Evolutionary conservation across 345 rosid species (phyloP).

Genomic region (Cardamine occulta): DNA sequence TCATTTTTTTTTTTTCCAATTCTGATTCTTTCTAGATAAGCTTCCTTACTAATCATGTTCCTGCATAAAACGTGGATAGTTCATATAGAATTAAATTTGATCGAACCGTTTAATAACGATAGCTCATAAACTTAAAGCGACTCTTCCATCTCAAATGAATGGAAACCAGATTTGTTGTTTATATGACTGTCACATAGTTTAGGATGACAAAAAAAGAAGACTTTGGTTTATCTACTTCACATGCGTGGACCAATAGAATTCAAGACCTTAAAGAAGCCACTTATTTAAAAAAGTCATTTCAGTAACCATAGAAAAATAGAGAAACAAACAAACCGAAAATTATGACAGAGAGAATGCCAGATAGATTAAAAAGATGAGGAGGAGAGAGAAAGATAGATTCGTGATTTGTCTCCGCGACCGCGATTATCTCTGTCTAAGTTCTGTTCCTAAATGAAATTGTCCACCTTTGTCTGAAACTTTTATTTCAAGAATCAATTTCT

Average conservation of each 20-base stretch:
- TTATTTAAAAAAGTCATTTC: neutral
- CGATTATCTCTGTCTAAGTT: slow-evolving; percentile 1
- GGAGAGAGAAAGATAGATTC: slow-evolving; percentile 1
- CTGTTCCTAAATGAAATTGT: neutral
- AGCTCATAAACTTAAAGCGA: neutral
- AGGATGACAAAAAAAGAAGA: too few species aligned
- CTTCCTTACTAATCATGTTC: too few species aligned
- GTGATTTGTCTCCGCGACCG: slow-evolving; percentile 32
- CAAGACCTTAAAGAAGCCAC: neutral
- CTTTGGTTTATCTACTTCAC: slow-evolving; percentile 8
- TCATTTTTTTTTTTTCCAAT: too few species aligned
- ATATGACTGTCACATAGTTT: neutral
- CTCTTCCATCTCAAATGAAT: neutral
- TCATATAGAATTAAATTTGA: neutral
- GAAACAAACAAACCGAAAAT: slow-evolving; percentile 38
- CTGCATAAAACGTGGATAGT: too few species aligned
- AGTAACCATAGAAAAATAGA: neutral
- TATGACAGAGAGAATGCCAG: slow-evolving; percentile 42
- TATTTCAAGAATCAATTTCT: neutral
- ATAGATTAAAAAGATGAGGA: slow-evolving; percentile 35
- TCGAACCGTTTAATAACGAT: neutral
- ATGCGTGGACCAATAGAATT: slow-evolving; percentile 20
- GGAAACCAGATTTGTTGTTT: neutral
- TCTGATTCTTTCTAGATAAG: too few species aligned
- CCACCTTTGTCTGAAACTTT: slow-evolving; percentile 24